Evolutionary conservation across 2,329 filamentous ascomycete genomes (phyloP).

Genomic region (Pleomassaria siparia): DNA sequence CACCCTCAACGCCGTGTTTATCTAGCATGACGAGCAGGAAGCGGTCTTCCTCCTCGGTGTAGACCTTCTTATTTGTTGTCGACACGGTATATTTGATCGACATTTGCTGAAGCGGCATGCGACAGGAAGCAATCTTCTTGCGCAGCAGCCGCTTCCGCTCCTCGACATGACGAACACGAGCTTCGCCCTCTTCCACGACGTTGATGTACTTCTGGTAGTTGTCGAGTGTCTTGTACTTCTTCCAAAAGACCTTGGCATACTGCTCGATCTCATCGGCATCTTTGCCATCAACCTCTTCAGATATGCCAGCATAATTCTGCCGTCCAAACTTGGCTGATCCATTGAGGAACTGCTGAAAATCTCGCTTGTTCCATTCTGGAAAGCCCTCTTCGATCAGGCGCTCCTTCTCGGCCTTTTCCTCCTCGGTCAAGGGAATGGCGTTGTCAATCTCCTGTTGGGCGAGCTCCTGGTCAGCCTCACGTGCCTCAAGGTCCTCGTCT

Average conservation of each 20-base stretch:
- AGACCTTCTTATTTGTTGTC: constrained; percentile 99
- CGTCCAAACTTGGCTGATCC: constrained; percentile 91
- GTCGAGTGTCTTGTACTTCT: constrained; percentile 84
- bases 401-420: constrained; percentile 85
- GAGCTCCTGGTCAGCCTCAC: constrained; percentile 81
- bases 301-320: constrained; percentile 79
- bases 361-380: constrained; percentile 90
- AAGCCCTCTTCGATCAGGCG: constrained; percentile 82
- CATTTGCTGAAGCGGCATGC: constrained; percentile 95
- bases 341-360: constrained; percentile 98
- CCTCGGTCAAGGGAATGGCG: constrained; percentile 82
- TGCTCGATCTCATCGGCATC: constrained; percentile 79
- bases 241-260: constrained; percentile 96
- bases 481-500: constrained; percentile 81
- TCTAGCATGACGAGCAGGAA: constrained; percentile 94
- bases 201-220: constrained; percentile 89
- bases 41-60: constrained; percentile 96
- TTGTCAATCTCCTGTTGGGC: constrained; percentile 94
- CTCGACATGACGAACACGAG: constrained; percentile 82
- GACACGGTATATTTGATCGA: constrained; percentile 99
- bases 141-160: constrained; percentile 90
- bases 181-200: constrained; percentile 89
- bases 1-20: constrained; percentile 86
- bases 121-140: constrained; percentile 94
- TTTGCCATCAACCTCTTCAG: constrained; percentile 90